These are phyloP conservation scores for Helianthus tuberosus DNA, from an alignment of 129 eudicot species.

Conservation along the genomic window DNA sequence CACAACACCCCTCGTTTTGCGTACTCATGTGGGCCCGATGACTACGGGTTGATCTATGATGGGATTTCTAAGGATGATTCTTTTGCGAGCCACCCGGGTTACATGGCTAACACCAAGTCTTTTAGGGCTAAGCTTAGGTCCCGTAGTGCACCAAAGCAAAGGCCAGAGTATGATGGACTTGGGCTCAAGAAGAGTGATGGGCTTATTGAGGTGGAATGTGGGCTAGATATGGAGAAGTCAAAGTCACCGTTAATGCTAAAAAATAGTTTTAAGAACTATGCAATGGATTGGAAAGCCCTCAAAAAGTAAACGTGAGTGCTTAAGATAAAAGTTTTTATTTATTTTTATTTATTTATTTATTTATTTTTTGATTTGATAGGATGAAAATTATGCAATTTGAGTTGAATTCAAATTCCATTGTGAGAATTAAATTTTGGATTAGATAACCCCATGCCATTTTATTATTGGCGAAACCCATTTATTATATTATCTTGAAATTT, in stretches of 20 bases:
- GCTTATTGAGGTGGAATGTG: constrained; percentile 56
- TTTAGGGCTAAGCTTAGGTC: constrained; percentile 78
- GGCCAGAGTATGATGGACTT: constrained; percentile 54
- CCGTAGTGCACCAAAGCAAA: constrained; percentile 74
- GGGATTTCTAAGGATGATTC: constrained; percentile 51
- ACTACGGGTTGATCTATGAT: constrained; percentile 46
- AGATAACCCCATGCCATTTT: constrained; percentile 3
- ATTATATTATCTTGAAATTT: constrained; percentile 5
- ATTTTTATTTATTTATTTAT: constrained; percentile 2
- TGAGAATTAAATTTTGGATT: constrained; percentile 24
- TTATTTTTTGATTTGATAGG: neutral
- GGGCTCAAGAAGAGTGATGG: constrained; percentile 51
- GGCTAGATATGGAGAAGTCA: constrained; percentile 59
- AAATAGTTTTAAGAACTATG: constrained; percentile 68
- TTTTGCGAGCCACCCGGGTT: constrained; percentile 50
- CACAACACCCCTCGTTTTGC: constrained; percentile 77
- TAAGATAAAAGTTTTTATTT: neutral
- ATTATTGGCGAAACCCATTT: neutral
- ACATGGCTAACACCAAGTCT: constrained; percentile 81
- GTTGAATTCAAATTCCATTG: constrained; percentile 17
- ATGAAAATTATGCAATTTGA: constrained; percentile 27
- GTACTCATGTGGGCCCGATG: constrained; percentile 43
- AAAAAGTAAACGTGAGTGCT: constrained; percentile 24
- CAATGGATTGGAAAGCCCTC: constrained; percentile 59
- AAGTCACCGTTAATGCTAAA: constrained; percentile 48